Conservation (phyloP, 1,139 yeast genomes). For the Hyphopichia fennica region DNA sequence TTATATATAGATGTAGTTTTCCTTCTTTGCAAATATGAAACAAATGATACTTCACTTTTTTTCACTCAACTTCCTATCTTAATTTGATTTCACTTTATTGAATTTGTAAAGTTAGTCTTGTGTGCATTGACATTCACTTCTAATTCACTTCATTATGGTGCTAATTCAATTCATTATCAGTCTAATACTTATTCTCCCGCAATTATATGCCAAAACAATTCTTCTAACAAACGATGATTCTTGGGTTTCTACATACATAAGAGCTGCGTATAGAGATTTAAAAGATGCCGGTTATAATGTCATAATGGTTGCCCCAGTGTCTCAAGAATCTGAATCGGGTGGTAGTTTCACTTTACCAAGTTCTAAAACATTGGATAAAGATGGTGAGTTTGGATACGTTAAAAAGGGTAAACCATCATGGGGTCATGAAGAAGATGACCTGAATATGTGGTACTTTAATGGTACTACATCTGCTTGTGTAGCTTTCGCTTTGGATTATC, state of each 20-base stretch:
- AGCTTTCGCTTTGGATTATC: conserved; percentile 40
- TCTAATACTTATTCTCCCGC: too few species aligned
- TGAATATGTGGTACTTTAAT: conserved; percentile 46
- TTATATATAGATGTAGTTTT: too few species aligned
- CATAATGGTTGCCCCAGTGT: conserved; percentile 33
- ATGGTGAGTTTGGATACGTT: conserved; percentile 40
- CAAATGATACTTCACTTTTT: too few species aligned
- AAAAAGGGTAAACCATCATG: conserved; percentile 43
- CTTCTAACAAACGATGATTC: conserved; percentile 35
- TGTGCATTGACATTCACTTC: too few species aligned
- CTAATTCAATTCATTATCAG: too few species aligned
- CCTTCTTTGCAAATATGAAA: too few species aligned
- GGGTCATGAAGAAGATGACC: conserved; percentile 40
- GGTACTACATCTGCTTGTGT: conserved; percentile 47
- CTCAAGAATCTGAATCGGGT: conserved; percentile 30
- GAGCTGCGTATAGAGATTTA: conserved; percentile 32
- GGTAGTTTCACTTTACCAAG: conserved; percentile 30
- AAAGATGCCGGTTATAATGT: conserved; percentile 28
- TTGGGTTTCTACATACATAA: conserved; percentile 31
- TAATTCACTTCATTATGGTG: too few species aligned
- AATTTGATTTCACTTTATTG: too few species aligned
- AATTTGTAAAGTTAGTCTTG: too few species aligned
- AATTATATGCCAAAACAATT: conserved; percentile 22
- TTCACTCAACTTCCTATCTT: too few species aligned
- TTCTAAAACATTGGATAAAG: conserved; percentile 15